Conservation (phyloP, 306 rosid genomes). For the Quercus robur region DNA sequence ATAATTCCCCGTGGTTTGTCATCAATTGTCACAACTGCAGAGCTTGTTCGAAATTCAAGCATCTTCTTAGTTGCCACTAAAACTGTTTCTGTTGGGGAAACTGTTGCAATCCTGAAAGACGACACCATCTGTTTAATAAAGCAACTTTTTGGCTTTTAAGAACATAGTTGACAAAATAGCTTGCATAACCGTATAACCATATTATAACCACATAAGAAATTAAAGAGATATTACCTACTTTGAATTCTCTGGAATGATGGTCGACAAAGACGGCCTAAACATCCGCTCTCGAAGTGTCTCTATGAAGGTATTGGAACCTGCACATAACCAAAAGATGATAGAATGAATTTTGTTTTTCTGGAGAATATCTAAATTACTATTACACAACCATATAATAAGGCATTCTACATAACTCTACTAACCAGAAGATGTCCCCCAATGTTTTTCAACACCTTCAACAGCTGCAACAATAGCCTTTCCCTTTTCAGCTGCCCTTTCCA, state of each 20-base stretch:
- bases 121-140: constrained; percentile 23
- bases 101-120: constrained; percentile 68
- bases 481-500: constrained; percentile 97
- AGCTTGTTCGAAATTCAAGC: constrained; percentile 67
- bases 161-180: neutral
- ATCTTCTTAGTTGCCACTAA: constrained; percentile 70
- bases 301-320: constrained; percentile 79
- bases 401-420: constrained; percentile 29
- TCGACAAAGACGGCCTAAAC: constrained; percentile 91
- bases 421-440: constrained; percentile 86
- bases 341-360: neutral
- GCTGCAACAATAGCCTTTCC: constrained; percentile 99
- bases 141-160: neutral
- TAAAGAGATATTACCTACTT: constrained; percentile 89
- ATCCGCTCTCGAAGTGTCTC: constrained; percentile 84
- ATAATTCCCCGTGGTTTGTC: constrained; percentile 83
- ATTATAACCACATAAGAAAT: neutral
- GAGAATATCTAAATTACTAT: neutral
- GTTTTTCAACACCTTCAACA: constrained; percentile 96
- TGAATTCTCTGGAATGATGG: constrained; percentile 84
- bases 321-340: constrained; percentile 25
- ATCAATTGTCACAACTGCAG: constrained; percentile 72
- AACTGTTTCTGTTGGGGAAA: constrained; percentile 72
- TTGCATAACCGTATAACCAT: neutral
- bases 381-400: neutral